Evolutionary conservation across 257 asterid genomes (phyloP).

Genomic region (Solanum etuberosum): DNA sequence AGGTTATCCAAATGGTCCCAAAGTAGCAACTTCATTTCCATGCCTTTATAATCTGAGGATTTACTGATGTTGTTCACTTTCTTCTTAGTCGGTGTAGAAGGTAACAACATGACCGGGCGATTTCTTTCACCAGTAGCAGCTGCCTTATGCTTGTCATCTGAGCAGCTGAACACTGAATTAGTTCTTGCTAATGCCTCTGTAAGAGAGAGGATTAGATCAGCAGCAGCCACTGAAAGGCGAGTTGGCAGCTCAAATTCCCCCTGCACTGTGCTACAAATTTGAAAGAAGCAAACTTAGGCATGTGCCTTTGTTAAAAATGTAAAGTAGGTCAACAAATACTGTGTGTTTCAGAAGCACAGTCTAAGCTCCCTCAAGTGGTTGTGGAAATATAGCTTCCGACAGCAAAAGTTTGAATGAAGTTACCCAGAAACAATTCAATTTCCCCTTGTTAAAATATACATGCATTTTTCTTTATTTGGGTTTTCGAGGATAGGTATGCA

Average conservation of each 20-base stretch:
- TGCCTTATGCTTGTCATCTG: constrained; percentile 33
- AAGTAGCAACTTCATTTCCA: constrained; percentile 58
- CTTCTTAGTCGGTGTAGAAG: constrained; percentile 17
- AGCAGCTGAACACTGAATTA: constrained; percentile 22
- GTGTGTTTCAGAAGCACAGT: not conserved
- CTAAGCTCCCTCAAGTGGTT: not conserved
- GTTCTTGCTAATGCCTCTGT: constrained; percentile 58
- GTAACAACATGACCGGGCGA: constrained; percentile 20
- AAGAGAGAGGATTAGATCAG: constrained; percentile 68
- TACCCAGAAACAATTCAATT: not conserved
- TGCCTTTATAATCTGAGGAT: constrained; percentile 27
- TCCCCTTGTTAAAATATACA: not conserved
- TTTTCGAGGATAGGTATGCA: not conserved
- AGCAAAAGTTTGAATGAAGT: not conserved
- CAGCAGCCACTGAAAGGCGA: constrained; percentile 85
- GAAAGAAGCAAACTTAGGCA: constrained; percentile 10
- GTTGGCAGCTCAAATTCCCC: constrained; percentile 90
- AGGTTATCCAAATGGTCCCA: constrained; percentile 64
- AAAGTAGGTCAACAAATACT: not conserved
- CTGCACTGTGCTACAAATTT: constrained; percentile 49
- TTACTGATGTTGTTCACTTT: constrained; percentile 21
- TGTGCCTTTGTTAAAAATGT: not conserved
- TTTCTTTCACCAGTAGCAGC: constrained; percentile 17
- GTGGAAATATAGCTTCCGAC: not conserved
- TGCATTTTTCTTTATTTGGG: not conserved